Evolutionary conservation across 2,329 filamentous ascomycete species (phyloP), one percentile per base, ranked within the genome.

Genomic region (Ophidiomyces ophidiicola): DNA sequence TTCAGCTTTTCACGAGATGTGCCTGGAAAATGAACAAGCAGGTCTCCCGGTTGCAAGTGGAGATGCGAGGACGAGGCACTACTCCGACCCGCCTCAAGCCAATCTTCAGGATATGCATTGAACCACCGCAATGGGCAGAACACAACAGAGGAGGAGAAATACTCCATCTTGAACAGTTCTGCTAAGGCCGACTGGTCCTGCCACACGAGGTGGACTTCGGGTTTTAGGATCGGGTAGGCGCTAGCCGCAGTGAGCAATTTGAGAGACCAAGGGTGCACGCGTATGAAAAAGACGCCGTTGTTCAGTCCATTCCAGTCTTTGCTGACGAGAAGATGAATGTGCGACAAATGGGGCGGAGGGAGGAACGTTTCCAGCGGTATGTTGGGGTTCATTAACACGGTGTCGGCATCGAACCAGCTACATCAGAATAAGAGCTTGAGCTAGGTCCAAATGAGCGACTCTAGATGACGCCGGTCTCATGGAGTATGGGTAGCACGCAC

Each of bases 271-370:
- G 48, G 46, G 20, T 56, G 49, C 17, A 61, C 56, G 12, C 57
- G 53, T 25, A 61, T 46, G 18, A 55, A 48, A 43, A 61, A 59
- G 5, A 55, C 49, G 4, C 58, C 56, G 23, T 51, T 51, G 33
- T 61, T 59, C 20, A 61, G 46, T 7, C 57, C 57, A 24, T 54
- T 53, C 44, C 50, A 53, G 43, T 60, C 56, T 39, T 55, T 51
- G 8, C 46, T 46, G 11, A 54, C 46, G 5, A 61, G 36, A 4
- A 59, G 37, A 36, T 60, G 54, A 32, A 58, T 45, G 36, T 58
- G 43, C 6, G 44, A 20, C 18, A 53, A 47, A 15, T 51, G 36
- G 3, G 50, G 44, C 1, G 58, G 58, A 5, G 58, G 56, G 12
- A 58, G 49, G 44, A 60, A 60, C 14, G 48, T 47, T 20, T 57